These are phyloP conservation scores for Paramecium sexaurelia DNA, from an alignment of 73 alveolate genomes.

Conservation along the genomic window DNA sequence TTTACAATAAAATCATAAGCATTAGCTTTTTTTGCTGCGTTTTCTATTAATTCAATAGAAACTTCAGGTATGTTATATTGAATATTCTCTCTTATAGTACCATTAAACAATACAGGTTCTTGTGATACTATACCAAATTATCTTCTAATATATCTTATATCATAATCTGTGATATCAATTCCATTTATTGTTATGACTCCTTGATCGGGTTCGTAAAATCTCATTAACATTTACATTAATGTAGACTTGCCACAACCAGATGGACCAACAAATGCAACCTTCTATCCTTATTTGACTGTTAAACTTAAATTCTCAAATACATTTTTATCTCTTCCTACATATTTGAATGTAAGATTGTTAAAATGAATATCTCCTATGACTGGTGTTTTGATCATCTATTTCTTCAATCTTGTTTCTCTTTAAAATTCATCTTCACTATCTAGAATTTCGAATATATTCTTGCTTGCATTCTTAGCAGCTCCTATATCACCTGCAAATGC, in stretches of 20 bases:
- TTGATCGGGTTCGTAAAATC: slow-evolving; percentile 79
- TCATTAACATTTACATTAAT: slow-evolving; percentile 75
- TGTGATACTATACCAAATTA: slow-evolving; percentile 79
- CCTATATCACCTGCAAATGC: slow-evolving; percentile 85
- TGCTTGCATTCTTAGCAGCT: slow-evolving; percentile 71
- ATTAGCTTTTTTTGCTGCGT: slow-evolving; percentile 80
- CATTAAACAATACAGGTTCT: slow-evolving; percentile 82
- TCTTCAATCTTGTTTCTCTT: slow-evolving; percentile 8
- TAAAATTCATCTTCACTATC: slow-evolving; percentile 72
- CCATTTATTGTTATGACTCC: slow-evolving; percentile 84
- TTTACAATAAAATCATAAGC: slow-evolving; percentile 71
- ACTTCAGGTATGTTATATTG: slow-evolving; percentile 71
- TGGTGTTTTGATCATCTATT: slow-evolving; percentile 9
- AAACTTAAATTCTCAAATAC: slow-evolving; percentile 75
- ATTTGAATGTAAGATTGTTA: slow-evolving; percentile 77
- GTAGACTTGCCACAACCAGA: slow-evolving; percentile 90
- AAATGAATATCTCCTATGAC: slow-evolving; percentile 80
- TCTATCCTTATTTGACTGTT: slow-evolving; percentile 78
- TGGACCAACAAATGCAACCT: slow-evolving; percentile 87
- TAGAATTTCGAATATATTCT: slow-evolving; percentile 62
- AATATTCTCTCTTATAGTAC: slow-evolving; percentile 75
- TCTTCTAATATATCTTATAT: slow-evolving; percentile 76
- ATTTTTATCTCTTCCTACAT: slow-evolving; percentile 69
- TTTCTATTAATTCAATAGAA: slow-evolving; percentile 44
- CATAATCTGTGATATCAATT: slow-evolving; percentile 79